These are phyloP conservation scores for Artomyces pyxidatus DNA, from an alignment of 768 basidiomycete genomes.

Conservation along the genomic window DNA sequence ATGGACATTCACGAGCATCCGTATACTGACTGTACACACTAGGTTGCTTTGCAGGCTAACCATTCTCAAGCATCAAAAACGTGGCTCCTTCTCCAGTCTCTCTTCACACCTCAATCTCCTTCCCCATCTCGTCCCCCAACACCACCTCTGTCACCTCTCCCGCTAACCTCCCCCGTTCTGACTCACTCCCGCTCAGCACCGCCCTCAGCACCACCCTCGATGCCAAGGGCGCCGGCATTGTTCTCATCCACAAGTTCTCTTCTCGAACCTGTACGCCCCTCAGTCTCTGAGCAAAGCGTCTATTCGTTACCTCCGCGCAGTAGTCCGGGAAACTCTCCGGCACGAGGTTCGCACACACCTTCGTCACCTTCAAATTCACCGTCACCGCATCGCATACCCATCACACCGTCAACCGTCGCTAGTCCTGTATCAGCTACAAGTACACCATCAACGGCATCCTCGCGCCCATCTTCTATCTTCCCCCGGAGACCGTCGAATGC, in stretches of 20 bases:
- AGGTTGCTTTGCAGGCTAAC: conserved; percentile 47
- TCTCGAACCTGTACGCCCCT: conserved; percentile 13
- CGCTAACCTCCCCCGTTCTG: conserved; percentile 18
- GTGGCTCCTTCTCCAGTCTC: conserved; percentile 58
- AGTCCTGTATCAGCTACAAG: conserved; percentile 11
- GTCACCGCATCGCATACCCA: conserved; percentile 10
- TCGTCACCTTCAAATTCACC: conserved; percentile 10
- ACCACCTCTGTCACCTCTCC: conserved; percentile 18
- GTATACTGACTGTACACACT: background rate
- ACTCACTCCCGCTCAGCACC: conserved; percentile 36
- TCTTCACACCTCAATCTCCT: conserved; percentile 34
- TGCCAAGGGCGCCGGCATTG: conserved; percentile 23
- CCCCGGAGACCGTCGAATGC: conserved; percentile 13
- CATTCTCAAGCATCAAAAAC: conserved; percentile 49
- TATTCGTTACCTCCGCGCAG: conserved; percentile 1
- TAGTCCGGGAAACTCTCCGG: conserved; percentile 5
- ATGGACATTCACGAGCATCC: background rate
- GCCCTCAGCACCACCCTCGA: conserved; percentile 36
- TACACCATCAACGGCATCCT: conserved; percentile 7
- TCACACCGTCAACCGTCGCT: background rate
- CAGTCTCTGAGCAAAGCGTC: conserved; percentile 23
- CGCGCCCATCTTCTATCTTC: conserved; percentile 8
- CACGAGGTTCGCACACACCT: background rate
- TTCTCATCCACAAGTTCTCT: conserved; percentile 18
- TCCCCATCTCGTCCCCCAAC: conserved; percentile 21